Percentiles rank a stretch among this genome's conserved stretches.
These are phyloP conservation scores for Penicillium canariense DNA, from an alignment of 495 filamentous ascomycete species.

Conservation along the genomic window DNA sequence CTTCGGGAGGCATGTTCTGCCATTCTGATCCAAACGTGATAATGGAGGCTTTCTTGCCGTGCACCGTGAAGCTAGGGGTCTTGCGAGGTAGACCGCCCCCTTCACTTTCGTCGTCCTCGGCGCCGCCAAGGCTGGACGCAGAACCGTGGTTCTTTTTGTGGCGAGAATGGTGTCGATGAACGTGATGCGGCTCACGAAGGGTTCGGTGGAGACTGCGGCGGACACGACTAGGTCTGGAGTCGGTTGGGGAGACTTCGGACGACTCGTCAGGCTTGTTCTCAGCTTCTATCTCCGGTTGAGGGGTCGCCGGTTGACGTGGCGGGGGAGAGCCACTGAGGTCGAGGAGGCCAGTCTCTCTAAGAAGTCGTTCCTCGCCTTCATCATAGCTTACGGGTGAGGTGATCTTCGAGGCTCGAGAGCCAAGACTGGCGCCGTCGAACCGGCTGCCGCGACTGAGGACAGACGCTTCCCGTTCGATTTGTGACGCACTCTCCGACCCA, in stretches of 20 bases:
- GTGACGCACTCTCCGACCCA: constrained; percentile 27
- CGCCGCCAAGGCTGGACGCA: constrained; percentile 52
- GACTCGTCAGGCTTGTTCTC: constrained; percentile 34
- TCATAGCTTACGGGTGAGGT: constrained; percentile 40
- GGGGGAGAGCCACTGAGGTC: constrained; percentile 41
- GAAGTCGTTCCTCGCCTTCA: constrained; percentile 49
- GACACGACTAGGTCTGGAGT: constrained; percentile 54
- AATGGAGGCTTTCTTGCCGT: constrained; percentile 96
- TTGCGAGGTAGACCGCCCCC: constrained; percentile 72
- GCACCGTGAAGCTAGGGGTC: constrained; percentile 86
- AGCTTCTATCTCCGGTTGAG: constrained; percentile 37
- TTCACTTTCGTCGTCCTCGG: constrained; percentile 57
- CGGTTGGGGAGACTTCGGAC: constrained; percentile 32
- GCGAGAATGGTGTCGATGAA: constrained; percentile 62
- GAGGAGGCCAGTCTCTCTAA: constrained; percentile 47
- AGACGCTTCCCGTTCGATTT: constrained; percentile 39
- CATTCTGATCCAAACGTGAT: constrained; percentile 92
- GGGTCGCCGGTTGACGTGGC: constrained; percentile 32
- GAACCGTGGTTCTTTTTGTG: constrained; percentile 77
- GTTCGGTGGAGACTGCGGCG: constrained; percentile 92
- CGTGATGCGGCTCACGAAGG: constrained; percentile 74
- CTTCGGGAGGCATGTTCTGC: constrained; percentile 76
- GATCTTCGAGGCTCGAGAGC: constrained; percentile 38
- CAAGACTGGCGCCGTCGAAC: constrained; percentile 39
- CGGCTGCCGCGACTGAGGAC: constrained; percentile 39